Base-by-base conservation (phyloP, 2,329 filamentous ascomycete species). In the Colletotrichum coccodes region DNA sequence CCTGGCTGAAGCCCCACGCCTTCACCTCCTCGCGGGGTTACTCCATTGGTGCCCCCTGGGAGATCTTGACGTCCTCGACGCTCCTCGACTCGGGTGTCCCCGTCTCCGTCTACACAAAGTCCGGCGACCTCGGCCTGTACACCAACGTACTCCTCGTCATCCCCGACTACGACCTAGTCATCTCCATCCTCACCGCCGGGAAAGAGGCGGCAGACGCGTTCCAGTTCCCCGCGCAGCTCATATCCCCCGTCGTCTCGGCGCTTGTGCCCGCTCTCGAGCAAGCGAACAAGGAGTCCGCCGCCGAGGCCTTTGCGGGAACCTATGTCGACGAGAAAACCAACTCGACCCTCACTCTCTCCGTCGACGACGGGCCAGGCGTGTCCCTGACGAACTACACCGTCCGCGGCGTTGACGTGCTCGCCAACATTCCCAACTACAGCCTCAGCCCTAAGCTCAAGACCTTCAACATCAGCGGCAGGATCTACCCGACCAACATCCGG, bases 1-100 rank as follows among this genome's bases (percentile, higher is more conserved):
- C 76, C n/a, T 86, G 84, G 84, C 76, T 86, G 70, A 84, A 85
- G 70, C 84, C 81, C 3, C 74, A 74, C 4, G 72, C 76, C n/a
- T 78, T 78, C 72, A 84, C 82, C 4, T 79, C 79, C 1, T 79
- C 76, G 3, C 74, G 75, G 59, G 78, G 77, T 4, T 76, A 79
- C 59, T 79, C 78, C 3, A 69, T 81, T n/a, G 79, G 79, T 23
- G 77, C 74, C 3, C 77, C 76, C 2, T 79, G 78, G 78, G 77
- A 79, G 58, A 79, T 79, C 58, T 62, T 74, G 9, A 76, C 78
- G 34, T 76, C 78, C 6, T 73, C 71, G 7, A 78, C 73, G 3
- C 72, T 76, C 40, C 78, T 76, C 6, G 73, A 72, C 21, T 73
- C 76, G 53, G 73, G 72, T 54, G 75, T 75, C 12, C 71, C 77